Conservation (phyloP, 2,329 filamentous ascomycete species). For the Aschersonia sp. region DNA sequence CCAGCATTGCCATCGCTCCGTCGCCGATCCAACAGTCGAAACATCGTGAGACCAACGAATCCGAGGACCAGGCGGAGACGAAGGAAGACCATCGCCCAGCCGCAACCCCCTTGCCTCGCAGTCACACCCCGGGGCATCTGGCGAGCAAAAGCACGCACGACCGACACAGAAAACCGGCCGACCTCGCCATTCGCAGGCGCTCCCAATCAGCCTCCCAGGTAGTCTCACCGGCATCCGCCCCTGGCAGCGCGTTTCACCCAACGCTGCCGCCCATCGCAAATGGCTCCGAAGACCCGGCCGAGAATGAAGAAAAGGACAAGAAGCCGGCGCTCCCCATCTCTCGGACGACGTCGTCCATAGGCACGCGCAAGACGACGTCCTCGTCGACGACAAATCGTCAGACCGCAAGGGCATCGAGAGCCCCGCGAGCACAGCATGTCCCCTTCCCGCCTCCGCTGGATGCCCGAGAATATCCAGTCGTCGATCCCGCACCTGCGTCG, state of each 20-base stretch:
- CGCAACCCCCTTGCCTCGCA: slow-evolving; percentile 29
- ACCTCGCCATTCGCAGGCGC: slow-evolving; percentile 37
- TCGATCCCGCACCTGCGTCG: slow-evolving; percentile 47
- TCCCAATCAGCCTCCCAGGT: slow-evolving; percentile 33
- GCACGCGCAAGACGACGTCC: slow-evolving; percentile 16
- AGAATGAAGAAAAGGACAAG: slow-evolving; percentile 13
- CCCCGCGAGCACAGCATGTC: slow-evolving; percentile 25
- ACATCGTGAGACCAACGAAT: neutral
- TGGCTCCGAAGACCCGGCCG: slow-evolving; percentile 11
- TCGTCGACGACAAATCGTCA: slow-evolving; percentile 6
- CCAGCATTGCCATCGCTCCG: slow-evolving; percentile 1
- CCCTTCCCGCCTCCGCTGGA: slow-evolving; percentile 43
- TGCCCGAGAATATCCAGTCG: slow-evolving; percentile 40
- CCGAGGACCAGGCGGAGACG: slow-evolving; percentile 1
- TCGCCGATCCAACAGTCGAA: neutral
- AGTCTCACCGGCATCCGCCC: slow-evolving; percentile 10
- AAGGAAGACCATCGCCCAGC: slow-evolving; percentile 9
- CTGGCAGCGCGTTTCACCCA: slow-evolving; percentile 6
- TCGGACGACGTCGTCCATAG: neutral
- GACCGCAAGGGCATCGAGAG: slow-evolving; percentile 9
- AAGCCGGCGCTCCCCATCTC: slow-evolving; percentile 10
- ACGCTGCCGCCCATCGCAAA: slow-evolving; percentile 12
- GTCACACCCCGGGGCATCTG: slow-evolving; percentile 48
- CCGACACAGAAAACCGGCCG: slow-evolving; percentile 33
- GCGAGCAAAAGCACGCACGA: slow-evolving; percentile 39